Conservation (phyloP, 2,329 filamentous ascomycete genomes). For the Fusarium armeniacum region DNA sequence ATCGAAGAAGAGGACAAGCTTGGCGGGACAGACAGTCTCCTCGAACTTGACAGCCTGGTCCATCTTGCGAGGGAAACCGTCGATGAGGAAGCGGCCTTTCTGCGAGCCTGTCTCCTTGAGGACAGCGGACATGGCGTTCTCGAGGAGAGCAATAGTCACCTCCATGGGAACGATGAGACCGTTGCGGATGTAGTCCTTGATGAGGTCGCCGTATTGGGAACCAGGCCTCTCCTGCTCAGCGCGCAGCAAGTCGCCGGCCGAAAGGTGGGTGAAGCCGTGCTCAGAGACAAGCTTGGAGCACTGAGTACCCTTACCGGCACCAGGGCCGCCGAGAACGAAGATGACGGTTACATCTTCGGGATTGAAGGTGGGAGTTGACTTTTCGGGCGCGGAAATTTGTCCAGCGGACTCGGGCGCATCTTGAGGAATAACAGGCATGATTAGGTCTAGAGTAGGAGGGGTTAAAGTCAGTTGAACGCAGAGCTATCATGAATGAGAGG, state of each 20-base stretch:
- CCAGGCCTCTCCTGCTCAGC: constrained; percentile 91
- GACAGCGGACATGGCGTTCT: constrained; percentile 88
- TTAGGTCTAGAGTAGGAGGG: constrained; percentile 13
- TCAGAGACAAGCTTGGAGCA: constrained; percentile 88
- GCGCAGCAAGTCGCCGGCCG: constrained; percentile 91
- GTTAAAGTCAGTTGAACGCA: constrained; percentile 17
- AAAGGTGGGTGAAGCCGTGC: constrained; percentile 93
- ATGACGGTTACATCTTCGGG: constrained; percentile 86
- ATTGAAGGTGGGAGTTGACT: constrained; percentile 77
- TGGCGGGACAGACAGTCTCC: constrained; percentile 84
- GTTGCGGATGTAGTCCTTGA: constrained; percentile 93
- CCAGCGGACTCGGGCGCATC: constrained; percentile 39
- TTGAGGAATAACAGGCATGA: constrained; percentile 37
- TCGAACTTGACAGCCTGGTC: constrained; percentile 97
- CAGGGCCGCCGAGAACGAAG: constrained; percentile 96
- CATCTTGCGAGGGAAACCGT: constrained; percentile 95
- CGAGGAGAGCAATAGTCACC: constrained; percentile 91
- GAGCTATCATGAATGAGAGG: constrained; percentile 25
- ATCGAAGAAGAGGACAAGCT: constrained; percentile 93
- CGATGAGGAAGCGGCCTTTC: constrained; percentile 80
- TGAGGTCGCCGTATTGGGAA: constrained; percentile 91
- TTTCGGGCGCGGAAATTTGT: constrained; percentile 62
- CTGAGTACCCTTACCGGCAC: constrained; percentile 96
- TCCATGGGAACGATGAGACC: constrained; percentile 99
- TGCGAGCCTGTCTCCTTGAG: constrained; percentile 65